Conservation (phyloP, 371 early-diverging fungal species). For the Thermomucor indicae-seudaticae region DNA sequence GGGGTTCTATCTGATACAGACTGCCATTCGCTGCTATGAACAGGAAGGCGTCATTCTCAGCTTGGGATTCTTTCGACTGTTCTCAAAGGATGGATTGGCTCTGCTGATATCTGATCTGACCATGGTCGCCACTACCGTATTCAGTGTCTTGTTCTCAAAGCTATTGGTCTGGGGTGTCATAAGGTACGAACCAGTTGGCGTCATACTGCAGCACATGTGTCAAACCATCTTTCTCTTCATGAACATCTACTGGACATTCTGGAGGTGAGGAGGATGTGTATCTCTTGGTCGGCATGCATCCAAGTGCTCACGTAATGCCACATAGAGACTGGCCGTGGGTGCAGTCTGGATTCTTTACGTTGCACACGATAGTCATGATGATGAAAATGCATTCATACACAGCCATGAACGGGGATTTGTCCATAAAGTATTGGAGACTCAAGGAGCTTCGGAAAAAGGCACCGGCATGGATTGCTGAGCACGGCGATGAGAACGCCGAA, state of each 20-base stretch:
- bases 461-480: slow-evolving; percentile 22
- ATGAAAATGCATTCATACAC: slow-evolving; percentile 95
- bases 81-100: slow-evolving; percentile 63
- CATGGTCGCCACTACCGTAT: slow-evolving; percentile 59
- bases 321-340: slow-evolving; percentile 85
- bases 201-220: slow-evolving; percentile 65
- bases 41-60: slow-evolving; percentile 66
- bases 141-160: slow-evolving; percentile 59
- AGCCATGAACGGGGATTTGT: slow-evolving; percentile 67
- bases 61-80: slow-evolving; percentile 51
- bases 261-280: slow-evolving; percentile 40
- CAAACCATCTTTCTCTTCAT: slow-evolving; percentile 64
- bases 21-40: slow-evolving; percentile 65
- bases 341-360: slow-evolving; percentile 82
- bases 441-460: slow-evolving; percentile 30
- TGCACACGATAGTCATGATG: slow-evolving; percentile 89
- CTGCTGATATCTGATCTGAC: slow-evolving; percentile 66
- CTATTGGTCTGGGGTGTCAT: slow-evolving; percentile 51
- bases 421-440: slow-evolving; percentile 43
- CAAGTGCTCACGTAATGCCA: too few relatives aligned
- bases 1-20: slow-evolving; percentile 72
- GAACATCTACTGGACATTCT: slow-evolving; percentile 64
- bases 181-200: slow-evolving; percentile 48
- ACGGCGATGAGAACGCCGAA: slow-evolving; percentile 1
- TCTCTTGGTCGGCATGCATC: too few relatives aligned